Conservation (phyloP, 2,329 filamentous ascomycete species). For the Colletotrichum destructivum region DNA sequence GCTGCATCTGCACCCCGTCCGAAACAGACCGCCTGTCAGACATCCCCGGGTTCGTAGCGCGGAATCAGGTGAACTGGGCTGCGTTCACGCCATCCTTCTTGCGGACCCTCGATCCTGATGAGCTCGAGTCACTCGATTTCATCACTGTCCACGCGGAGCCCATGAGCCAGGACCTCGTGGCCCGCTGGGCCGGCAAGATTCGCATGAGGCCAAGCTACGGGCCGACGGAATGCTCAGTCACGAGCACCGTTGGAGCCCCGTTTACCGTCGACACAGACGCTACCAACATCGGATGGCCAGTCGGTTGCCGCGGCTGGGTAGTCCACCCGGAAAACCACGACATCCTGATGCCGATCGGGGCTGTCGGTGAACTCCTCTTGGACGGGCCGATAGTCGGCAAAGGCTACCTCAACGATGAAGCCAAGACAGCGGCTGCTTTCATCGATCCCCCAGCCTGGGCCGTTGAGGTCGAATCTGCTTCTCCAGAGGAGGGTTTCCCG, state of each 20-base stretch:
- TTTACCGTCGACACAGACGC: conserved; percentile 16
- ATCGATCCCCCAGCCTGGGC: conserved; percentile 23
- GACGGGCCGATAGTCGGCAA: conserved; percentile 30
- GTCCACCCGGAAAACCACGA: conserved; percentile 44
- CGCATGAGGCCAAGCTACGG: conserved; percentile 48
- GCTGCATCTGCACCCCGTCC: conserved; percentile 54
- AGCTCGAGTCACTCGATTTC: conserved; percentile 55
- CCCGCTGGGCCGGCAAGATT: conserved; percentile 43
- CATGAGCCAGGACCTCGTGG: conserved; percentile 45
- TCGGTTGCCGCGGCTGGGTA: conserved; percentile 46
- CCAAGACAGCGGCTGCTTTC: conserved; percentile 22
- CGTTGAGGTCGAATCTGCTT: fast-evolving
- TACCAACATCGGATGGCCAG: conserved; percentile 46
- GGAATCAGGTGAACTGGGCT: conserved; percentile 67
- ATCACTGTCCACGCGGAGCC: conserved; percentile 51
- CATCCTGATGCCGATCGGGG: conserved; percentile 28
- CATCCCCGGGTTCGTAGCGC: conserved; percentile 63
- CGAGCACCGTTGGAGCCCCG: conserved; percentile 51
- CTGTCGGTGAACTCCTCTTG: conserved; percentile 33
- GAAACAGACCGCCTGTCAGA: conserved; percentile 60
- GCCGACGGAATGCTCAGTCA: conserved; percentile 46
- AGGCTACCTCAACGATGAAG: conserved; percentile 32
- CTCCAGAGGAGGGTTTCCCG: fast-evolving
- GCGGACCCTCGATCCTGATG: conserved; percentile 55
- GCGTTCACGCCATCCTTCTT: conserved; percentile 73